Conservation (phyloP, 768 basidiomycete genomes). For the Phylloporus arenicola region DNA sequence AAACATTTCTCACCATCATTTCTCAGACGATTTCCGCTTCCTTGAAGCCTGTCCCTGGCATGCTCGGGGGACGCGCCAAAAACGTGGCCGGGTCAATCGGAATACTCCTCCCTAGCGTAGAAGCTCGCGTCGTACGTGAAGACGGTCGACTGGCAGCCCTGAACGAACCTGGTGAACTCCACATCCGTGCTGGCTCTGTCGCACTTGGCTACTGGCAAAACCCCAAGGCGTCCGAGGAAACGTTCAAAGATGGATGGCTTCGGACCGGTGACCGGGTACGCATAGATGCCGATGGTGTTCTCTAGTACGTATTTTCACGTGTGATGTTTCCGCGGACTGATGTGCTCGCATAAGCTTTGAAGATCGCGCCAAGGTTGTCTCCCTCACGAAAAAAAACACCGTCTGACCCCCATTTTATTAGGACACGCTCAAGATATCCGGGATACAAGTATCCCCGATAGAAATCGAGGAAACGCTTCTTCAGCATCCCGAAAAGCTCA, state of each 20-base stretch:
- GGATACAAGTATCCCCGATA: slow-evolving; percentile 72
- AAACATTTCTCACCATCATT: too few species aligned
- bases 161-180: slow-evolving; percentile 61
- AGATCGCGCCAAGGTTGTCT: too few species aligned
- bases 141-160: slow-evolving; percentile 50
- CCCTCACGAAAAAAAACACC: too few species aligned
- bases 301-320: too few species aligned
- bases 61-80: slow-evolving; percentile 40
- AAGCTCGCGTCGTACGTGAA: slow-evolving; percentile 56
- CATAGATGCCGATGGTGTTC: too few species aligned
- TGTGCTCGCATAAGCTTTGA: too few species aligned
- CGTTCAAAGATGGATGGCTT: too few species aligned
- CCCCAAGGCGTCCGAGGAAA: too few species aligned
- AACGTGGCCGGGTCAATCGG: slow-evolving; percentile 45
- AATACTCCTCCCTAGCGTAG: slow-evolving; percentile 56
- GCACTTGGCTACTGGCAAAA: too few species aligned
- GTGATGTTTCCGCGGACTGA: too few species aligned
- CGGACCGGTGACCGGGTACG: too few species aligned
- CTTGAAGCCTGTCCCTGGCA: slow-evolving; percentile 32
- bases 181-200: too few species aligned
- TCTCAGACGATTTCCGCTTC: slow-evolving; percentile 43
- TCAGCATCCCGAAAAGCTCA: slow-evolving; percentile 53
- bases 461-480: slow-evolving; percentile 70
- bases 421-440: slow-evolving; percentile 80
- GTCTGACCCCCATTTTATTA: slow-evolving; percentile 19